phyloP scores from a whole-genome alignment of 768 basidiomycete species.

The Tephrocybe sp. region DNA sequence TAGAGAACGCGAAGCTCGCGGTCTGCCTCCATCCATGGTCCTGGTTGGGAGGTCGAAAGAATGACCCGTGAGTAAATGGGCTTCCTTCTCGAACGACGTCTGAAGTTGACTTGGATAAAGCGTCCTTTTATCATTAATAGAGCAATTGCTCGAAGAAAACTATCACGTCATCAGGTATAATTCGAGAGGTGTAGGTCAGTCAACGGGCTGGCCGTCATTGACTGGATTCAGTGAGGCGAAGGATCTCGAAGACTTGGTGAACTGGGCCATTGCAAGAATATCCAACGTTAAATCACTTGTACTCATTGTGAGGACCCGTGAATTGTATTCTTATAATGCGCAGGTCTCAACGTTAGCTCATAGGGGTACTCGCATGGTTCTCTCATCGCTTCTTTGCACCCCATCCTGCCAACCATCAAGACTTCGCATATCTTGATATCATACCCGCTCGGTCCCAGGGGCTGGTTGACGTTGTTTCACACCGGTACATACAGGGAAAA shows the following conservation, averaged over 20 bases:
- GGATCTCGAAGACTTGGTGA: slow-evolving; percentile 63
- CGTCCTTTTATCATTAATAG: slow-evolving; percentile 40
- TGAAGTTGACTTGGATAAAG: slow-evolving; percentile 26
- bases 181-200: slow-evolving; percentile 73
- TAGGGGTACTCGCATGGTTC: slow-evolving; percentile 85
- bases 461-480: slow-evolving; percentile 68
- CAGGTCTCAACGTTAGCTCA: slow-evolving; percentile 7
- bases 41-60: slow-evolving; percentile 75
- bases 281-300: slow-evolving; percentile 47
- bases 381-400: slow-evolving; percentile 66
- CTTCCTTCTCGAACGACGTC: background rate
- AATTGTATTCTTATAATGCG: background rate
- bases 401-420: slow-evolving; percentile 47
- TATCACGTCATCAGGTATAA: slow-evolving; percentile 73
- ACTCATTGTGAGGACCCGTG: slow-evolving; percentile 49
- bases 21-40: slow-evolving; percentile 85
- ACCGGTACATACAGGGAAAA: slow-evolving; percentile 49
- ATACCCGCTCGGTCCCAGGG: slow-evolving; percentile 69
- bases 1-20: slow-evolving; percentile 41
- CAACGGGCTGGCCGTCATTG: slow-evolving; percentile 70
- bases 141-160: slow-evolving; percentile 38
- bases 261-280: slow-evolving; percentile 47
- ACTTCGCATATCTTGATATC: slow-evolving; percentile 71
- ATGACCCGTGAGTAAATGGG: slow-evolving; percentile 63
- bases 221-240: slow-evolving; percentile 68